These are phyloP conservation scores for Claviceps pazoutovae DNA, from an alignment of 2,329 filamentous ascomycete species.

Conservation along the genomic window DNA sequence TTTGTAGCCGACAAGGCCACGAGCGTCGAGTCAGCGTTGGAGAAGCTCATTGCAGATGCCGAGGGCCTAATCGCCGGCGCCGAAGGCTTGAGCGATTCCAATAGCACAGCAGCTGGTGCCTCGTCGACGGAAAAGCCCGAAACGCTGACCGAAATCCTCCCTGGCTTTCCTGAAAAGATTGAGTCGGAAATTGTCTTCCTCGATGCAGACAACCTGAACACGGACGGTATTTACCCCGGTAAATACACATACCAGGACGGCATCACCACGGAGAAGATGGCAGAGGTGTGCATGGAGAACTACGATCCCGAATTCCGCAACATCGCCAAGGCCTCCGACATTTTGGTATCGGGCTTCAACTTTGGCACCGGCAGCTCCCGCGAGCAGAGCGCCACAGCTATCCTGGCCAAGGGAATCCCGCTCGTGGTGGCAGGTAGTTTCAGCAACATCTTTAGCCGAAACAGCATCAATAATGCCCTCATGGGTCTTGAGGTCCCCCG, in stretches of 20 bases:
- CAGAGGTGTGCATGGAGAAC: conserved; percentile 83
- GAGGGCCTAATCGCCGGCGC: conserved; percentile 46
- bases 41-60: conserved; percentile 54
- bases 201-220: neutral
- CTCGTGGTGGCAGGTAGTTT: conserved; percentile 72
- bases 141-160: conserved; percentile 8
- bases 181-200: neutral
- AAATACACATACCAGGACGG: conserved; percentile 89
- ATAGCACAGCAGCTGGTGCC: neutral
- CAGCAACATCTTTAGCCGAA: conserved; percentile 68
- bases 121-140: neutral
- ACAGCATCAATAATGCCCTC: conserved; percentile 68
- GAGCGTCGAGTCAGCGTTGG: conserved; percentile 51
- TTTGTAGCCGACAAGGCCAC: conserved; percentile 36
- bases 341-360: conserved; percentile 76
- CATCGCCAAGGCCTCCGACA: conserved; percentile 55
- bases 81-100: conserved; percentile 28
- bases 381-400: conserved; percentile 76
- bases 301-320: conserved; percentile 62
- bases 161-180: conserved; percentile 1
- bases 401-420: conserved; percentile 66
- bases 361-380: conserved; percentile 62
- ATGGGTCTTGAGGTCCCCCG: conserved; percentile 57
- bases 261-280: conserved; percentile 65
- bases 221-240: conserved; percentile 1